Evolutionary conservation across 2,329 filamentous ascomycete genomes (phyloP).

Genomic region (Fusarium pininemorale): DNA sequence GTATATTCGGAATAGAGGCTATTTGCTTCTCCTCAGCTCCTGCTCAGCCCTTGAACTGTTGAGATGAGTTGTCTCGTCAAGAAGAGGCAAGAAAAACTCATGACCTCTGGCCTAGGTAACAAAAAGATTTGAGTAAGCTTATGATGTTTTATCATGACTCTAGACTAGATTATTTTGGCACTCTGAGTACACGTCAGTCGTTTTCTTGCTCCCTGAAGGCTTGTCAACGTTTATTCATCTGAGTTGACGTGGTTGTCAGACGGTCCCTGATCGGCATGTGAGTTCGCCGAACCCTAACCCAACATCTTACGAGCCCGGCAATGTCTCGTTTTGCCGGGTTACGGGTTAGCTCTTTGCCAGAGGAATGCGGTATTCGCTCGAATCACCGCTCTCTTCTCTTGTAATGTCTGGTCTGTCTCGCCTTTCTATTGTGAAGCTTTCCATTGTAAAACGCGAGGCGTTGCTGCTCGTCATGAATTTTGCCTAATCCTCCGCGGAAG

Average conservation of each 20-base stretch:
- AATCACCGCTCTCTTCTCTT: not conserved
- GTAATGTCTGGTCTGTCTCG: not conserved
- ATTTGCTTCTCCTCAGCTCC: slow-evolving; percentile 7
- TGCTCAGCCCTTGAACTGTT: not conserved
- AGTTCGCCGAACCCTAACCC: slow-evolving; percentile 5
- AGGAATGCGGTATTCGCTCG: slow-evolving; percentile 23
- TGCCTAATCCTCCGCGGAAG: not conserved
- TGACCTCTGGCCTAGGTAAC: not conserved
- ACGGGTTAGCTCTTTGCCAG: slow-evolving; percentile 4
- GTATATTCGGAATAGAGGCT: not conserved
- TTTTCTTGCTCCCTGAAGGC: not conserved
- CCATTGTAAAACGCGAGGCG: slow-evolving; percentile 3
- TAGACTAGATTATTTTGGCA: not conserved
- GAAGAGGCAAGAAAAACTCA: not conserved
- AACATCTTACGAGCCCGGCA: not conserved
- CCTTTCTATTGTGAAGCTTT: slow-evolving; percentile 1
- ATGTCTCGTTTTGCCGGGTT: not conserved
- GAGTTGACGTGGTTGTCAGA: slow-evolving; percentile 9
- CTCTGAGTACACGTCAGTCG: too few species aligned
- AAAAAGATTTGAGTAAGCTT: not conserved
- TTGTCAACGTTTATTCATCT: slow-evolving; percentile 3
- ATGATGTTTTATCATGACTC: not conserved
- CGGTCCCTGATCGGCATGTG: slow-evolving; percentile 11
- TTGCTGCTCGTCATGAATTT: not conserved
- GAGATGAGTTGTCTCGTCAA: slow-evolving; percentile 4